These are phyloP conservation scores for Dalechampia spathulata DNA, from an alignment of 441 rosid species.

Conservation along the genomic window DNA sequence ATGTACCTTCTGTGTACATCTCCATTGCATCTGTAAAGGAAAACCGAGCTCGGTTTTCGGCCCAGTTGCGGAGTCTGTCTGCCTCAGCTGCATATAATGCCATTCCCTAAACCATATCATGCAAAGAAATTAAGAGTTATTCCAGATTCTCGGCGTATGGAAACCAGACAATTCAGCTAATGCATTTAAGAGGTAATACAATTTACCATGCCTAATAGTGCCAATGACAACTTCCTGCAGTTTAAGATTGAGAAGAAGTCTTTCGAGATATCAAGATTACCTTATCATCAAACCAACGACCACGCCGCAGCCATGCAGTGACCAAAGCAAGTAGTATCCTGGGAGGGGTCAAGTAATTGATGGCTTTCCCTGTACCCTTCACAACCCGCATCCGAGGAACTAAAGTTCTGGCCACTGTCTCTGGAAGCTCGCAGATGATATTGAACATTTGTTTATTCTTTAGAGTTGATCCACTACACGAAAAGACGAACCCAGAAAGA, in stretches of 20 bases:
- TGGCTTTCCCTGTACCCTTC: slow-evolving; percentile 73
- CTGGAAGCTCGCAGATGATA: slow-evolving; percentile 87
- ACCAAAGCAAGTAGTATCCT: slow-evolving; percentile 82
- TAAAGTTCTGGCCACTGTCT: slow-evolving; percentile 87
- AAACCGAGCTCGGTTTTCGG: slow-evolving; percentile 72
- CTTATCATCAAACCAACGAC: slow-evolving; percentile 95
- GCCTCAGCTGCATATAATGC: slow-evolving; percentile 93
- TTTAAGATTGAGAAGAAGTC: neutral
- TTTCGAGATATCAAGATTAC: slow-evolving; percentile 25
- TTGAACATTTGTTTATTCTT: slow-evolving; percentile 82
- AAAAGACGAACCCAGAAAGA: neutral
- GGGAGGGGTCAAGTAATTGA: slow-evolving; percentile 81
- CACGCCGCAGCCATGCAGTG: slow-evolving; percentile 86
- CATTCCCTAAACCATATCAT: slow-evolving; percentile 47
- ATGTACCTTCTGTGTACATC: slow-evolving; percentile 82
- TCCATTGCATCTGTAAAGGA: slow-evolving; percentile 91
- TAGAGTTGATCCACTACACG: slow-evolving; percentile 69
- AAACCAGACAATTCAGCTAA: too few species aligned
- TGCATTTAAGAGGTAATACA: too few species aligned
- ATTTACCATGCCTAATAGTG: too few species aligned
- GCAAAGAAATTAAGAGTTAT: too few species aligned
- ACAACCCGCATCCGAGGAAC: slow-evolving; percentile 86
- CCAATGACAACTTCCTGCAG: too few species aligned
- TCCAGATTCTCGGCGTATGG: too few species aligned
- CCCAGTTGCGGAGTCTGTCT: slow-evolving; percentile 82